Conservation (phyloP, 2,329 filamentous ascomycete species). For the Neonectria punicea region DNA sequence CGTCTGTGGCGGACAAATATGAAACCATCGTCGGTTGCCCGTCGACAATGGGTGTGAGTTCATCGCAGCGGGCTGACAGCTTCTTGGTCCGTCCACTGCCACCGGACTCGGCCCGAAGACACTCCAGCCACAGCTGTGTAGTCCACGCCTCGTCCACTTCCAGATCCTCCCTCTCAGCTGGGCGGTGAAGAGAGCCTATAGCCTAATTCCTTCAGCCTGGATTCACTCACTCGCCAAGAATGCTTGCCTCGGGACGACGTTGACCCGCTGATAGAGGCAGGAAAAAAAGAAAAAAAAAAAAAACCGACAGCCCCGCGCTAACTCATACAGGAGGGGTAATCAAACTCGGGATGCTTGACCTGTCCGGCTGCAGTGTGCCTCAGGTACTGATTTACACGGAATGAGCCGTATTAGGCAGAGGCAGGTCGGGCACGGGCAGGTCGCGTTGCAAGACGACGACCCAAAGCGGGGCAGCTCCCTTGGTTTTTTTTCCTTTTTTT, state of each 20-base stretch:
- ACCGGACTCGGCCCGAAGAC: not conserved
- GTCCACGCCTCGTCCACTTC: not conserved
- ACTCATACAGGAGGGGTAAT: slow-evolving; percentile 13
- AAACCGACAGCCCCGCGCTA: slow-evolving; percentile 34
- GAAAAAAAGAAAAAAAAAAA: slow-evolving; percentile 21
- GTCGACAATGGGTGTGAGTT: not conserved
- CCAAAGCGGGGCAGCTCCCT: slow-evolving; percentile 27
- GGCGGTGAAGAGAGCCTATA: slow-evolving; percentile 13
- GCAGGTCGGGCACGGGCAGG: not conserved
- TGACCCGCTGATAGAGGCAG: slow-evolving; percentile 16
- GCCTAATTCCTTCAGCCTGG: not conserved
- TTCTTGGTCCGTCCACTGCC: not conserved
- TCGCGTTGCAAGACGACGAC: not conserved
- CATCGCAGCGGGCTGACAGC: not conserved
- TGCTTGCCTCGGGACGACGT: slow-evolving; percentile 5
- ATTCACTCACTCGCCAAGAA: not conserved
- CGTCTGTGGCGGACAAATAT: not conserved
- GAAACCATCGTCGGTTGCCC: not conserved
- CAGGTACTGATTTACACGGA: slow-evolving; percentile 1
- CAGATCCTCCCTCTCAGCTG: not conserved
- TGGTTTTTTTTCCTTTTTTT: slow-evolving; percentile 25
- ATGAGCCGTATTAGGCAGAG: not conserved
- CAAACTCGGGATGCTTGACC: not conserved
- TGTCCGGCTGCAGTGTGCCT: slow-evolving; percentile 7
- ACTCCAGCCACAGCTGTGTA: not conserved